Evolutionary conservation across 768 basidiomycete genomes (phyloP).

Genomic region (Leccinum truebloodii): DNA sequence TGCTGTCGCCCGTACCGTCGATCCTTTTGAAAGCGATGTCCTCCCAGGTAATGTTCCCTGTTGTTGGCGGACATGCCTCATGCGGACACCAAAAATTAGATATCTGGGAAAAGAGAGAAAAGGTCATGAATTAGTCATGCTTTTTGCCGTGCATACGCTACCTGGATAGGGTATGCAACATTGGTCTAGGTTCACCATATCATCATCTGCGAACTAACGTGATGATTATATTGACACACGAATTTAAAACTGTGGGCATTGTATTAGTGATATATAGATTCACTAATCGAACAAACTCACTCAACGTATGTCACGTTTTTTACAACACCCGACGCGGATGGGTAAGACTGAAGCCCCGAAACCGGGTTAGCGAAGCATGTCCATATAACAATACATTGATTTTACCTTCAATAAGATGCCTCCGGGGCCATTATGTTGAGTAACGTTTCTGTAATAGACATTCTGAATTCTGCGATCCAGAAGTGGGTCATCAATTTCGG

Average conservation of each 20-base stretch:
- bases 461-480: constrained; percentile 6
- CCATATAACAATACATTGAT: neutral
- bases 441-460: constrained; percentile 13
- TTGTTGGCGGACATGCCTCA: neutral
- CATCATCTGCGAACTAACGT: neutral
- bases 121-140: neutral
- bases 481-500: neutral
- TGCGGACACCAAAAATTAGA: constrained; percentile 12
- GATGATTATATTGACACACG: constrained; percentile 1
- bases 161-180: constrained; percentile 10
- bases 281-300: neutral
- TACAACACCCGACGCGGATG: constrained; percentile 11
- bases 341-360: constrained; percentile 8
- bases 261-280: neutral
- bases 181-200: constrained; percentile 1
- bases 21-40: constrained; percentile 11
- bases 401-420: constrained; percentile 14
- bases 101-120: neutral
- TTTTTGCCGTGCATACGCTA: neutral
- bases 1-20: constrained; percentile 9
- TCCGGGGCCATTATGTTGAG: neutral
- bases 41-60: constrained; percentile 8
- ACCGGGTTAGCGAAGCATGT: neutral
- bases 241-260: constrained; percentile 7
- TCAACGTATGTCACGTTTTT: constrained; percentile 13